Base-by-base conservation (phyloP, 2,329 filamentous ascomycete species). In the Phaeophleospora eucalypticola region DNA sequence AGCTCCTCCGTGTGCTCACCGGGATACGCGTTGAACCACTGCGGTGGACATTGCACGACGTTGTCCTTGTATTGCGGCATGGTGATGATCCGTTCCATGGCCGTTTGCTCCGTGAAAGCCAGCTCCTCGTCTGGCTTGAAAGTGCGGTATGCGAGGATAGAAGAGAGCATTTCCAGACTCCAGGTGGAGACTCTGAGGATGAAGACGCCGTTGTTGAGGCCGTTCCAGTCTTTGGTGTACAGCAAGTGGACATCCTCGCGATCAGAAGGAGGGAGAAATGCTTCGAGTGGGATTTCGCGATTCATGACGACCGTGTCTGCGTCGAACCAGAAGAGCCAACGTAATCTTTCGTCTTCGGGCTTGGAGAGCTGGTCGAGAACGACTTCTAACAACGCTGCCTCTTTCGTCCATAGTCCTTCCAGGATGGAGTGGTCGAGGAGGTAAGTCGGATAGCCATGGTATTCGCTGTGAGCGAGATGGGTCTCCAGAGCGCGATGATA, bases 281-380 rank as follows among this genome's bases (percentile, higher is more conserved):
- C 61, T 17, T 67, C 61, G 27, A 69, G 58, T 0, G 67, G 66
- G 4, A 70, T 60, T 37, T 65, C 60, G 4, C 68, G 67, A 45
- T 72, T 69, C 35, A 72, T 57, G 18, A 71, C 61, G 10, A 71
- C 56, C 1, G 67, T 69, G 47, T 72, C 70, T 19, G 66, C 65
- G 43, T 72, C 70, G 2, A 67, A 62, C 68, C 69, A 71, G 49
- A 71, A 56, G 4, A 71, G 59, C 68, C 69, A 72, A 41, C 70
- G 61, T 4, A 71, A 51, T 3, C 68, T 59, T 41, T 68, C 59
- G 10, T 53, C 56, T 9, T 58, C 53, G 1, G 67, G 65, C 46
- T 69, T 68, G 15, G 62, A 40, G 46, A 69, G 60, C 52, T 67
- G 63, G 3, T 57, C 50, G 45, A 70, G 58, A 10, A 72, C 53